phyloP scores from a whole-genome alignment of 78 protist genomes.

The Cyanophora paradoxa region DNA sequence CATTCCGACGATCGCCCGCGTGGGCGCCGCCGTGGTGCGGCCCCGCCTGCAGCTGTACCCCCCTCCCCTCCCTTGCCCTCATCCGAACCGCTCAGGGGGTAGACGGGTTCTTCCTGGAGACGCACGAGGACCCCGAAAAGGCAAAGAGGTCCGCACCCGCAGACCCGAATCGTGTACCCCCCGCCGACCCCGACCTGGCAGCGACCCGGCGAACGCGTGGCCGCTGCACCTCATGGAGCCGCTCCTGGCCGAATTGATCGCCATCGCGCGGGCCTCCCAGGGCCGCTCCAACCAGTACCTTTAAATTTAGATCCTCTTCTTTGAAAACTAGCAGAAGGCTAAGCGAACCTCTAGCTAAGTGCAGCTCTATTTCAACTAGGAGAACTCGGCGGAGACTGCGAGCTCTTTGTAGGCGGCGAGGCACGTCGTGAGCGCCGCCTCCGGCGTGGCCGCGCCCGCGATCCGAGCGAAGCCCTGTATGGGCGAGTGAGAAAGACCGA shows the following conservation, averaged over 20 bases:
- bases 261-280: background rate
- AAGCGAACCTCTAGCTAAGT: no score
- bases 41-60: background rate
- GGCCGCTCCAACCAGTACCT: no score
- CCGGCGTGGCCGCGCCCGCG: background rate
- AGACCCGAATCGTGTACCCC: background rate
- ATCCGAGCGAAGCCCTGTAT: no score
- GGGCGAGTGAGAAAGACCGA: no score
- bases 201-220: constrained; percentile 3
- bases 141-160: background rate
- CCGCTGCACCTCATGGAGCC: background rate
- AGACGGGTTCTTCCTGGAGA: background rate
- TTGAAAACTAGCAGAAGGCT: no score
- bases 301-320: no score
- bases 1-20: background rate
- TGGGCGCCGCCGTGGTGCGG: background rate
- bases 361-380: no score
- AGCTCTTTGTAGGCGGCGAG: background rate
- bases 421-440: background rate
- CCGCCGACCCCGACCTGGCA: background rate
- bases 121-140: background rate
- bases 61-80: background rate
- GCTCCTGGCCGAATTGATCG: background rate
- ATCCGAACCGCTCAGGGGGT: background rate
- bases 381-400: background rate